Evolutionary conservation across 2,329 filamentous ascomycete genomes (phyloP), one percentile per base, ranked within the genome.

Genomic region (Polytolypa hystricis): DNA sequence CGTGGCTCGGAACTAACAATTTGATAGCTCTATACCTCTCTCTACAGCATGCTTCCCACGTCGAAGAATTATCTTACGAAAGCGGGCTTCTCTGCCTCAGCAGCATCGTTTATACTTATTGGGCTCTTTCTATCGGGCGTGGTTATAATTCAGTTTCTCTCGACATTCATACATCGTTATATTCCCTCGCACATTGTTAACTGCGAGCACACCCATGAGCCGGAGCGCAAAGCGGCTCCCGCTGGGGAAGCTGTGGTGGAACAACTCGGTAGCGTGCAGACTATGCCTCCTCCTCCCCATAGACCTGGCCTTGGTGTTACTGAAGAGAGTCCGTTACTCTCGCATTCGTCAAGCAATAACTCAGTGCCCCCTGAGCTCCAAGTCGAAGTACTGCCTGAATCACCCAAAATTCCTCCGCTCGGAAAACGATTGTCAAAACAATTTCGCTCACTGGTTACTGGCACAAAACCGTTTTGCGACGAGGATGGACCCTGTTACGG

Each of bases 21-120:
- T 8, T 28, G 26, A 4, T 50, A 94, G 86, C 73, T 94, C 27
- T 95, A 94, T 60, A 94, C 87, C 23, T 79, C 89, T 1, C 64
- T 96, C 19, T 93, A 87, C 58, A 91, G 79, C 59, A 95, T 96
- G 83, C 71, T 96, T 5, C 89, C 89, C 7, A 85, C 84, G 14
- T 79, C 89, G 2, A 86, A 81, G 53, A 69, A 68, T 26, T 94
- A 93, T 53, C 70, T 98, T 3, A 66, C 71, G 41, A 69, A 77
- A 37, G 81, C 77, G 35, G 79, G 77, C 11, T 78, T 79, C 58
- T 69, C 73, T 5, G 67, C 83, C 3, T 73, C 78, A 42, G 55
- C 62, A 2, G 84, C 87, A 4, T 79, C 65, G 3, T 69, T 60
- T 42, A 53, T 56, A 0, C 50, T 67, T 23, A 67, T 66, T 37